These are phyloP conservation scores for Colletotrichum tamarilloi DNA, from an alignment of 2,329 filamentous ascomycete genomes.

Conservation along the genomic window DNA sequence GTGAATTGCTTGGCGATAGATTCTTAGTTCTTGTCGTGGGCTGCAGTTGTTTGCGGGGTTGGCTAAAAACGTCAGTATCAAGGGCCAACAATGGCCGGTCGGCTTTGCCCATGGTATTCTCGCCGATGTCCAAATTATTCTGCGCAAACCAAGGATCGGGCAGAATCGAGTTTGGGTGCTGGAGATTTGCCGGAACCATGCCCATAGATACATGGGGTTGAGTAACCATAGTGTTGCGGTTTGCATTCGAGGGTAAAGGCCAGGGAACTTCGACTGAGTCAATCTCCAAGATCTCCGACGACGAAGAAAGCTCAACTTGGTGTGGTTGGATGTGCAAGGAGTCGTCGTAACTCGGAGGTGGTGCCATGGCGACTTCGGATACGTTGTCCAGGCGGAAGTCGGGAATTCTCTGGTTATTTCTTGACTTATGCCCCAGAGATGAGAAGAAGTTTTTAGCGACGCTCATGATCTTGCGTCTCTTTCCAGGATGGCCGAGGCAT, in stretches of 20 bases:
- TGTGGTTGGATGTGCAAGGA: constrained; percentile 48
- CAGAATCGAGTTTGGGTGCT: constrained; percentile 9
- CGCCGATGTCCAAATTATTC: constrained; percentile 33
- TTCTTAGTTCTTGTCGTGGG: constrained; percentile 50
- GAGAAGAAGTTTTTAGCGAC: constrained; percentile 67
- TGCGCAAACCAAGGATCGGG: constrained; percentile 26
- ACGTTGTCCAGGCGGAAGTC: constrained; percentile 46
- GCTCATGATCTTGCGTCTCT: constrained; percentile 62
- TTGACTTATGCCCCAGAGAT: constrained; percentile 60
- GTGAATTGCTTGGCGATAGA: constrained; percentile 59
- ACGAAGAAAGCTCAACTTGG: constrained; percentile 58
- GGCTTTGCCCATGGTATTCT: constrained; percentile 32
- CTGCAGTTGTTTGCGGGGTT: constrained; percentile 42
- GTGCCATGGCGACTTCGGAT: constrained; percentile 43
- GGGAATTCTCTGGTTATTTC: constrained; percentile 45
- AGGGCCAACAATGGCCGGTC: constrained; percentile 52
- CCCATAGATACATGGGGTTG: neutral
- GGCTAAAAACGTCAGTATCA: constrained; percentile 49
- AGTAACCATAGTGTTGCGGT: neutral
- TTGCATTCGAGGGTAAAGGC: neutral
- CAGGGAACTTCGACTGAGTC: constrained; percentile 58
- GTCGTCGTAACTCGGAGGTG: constrained; percentile 61
- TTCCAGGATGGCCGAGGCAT: constrained; percentile 62
- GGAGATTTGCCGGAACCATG: neutral
- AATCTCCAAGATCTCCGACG: constrained; percentile 64